Percentiles rank a stretch among this genome's conserved stretches.
Evolutionary conservation across 179 eudicot species (phyloP).

Genomic region (Silene vulgaris): DNA sequence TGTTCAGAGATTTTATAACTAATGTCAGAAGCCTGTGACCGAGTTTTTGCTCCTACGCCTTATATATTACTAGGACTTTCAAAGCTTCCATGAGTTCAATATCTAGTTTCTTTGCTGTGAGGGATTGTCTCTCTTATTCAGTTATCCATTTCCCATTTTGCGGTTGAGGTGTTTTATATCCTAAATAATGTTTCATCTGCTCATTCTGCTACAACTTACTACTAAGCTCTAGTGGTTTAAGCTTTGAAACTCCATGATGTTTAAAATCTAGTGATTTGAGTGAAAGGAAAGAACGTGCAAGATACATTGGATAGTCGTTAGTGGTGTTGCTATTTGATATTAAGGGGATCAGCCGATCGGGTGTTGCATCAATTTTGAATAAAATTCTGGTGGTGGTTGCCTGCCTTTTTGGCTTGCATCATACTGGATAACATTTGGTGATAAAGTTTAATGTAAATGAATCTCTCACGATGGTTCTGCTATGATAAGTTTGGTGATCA

Average conservation of each 20-base stretch:
- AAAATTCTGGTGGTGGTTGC: not conserved
- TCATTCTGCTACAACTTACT: not conserved
- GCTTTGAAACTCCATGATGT: not conserved
- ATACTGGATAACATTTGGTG: not conserved
- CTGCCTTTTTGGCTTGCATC: not conserved
- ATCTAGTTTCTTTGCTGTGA: not conserved
- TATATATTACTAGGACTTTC: slow-evolving; percentile 1
- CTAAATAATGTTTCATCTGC: not conserved
- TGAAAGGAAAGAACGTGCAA: not conserved
- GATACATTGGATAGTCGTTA: not conserved
- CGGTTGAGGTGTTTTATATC: not conserved
- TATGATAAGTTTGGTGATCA: not conserved
- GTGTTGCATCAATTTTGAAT: not conserved
- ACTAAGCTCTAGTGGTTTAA: not conserved
- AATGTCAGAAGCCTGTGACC: not conserved
- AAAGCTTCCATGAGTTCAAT: not conserved
- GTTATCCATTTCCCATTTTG: not conserved
- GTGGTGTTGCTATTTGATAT: not conserved
- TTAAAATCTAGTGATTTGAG: not conserved
- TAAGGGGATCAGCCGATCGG: not conserved
- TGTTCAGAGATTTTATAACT: not conserved
- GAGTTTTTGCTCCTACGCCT: not conserved
- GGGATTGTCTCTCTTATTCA: not conserved
- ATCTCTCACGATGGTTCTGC: not conserved
- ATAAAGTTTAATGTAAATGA: not conserved